Base-by-base conservation (phyloP, 2,329 filamentous ascomycete species). In the Purpureocillium lavendulum region DNA sequence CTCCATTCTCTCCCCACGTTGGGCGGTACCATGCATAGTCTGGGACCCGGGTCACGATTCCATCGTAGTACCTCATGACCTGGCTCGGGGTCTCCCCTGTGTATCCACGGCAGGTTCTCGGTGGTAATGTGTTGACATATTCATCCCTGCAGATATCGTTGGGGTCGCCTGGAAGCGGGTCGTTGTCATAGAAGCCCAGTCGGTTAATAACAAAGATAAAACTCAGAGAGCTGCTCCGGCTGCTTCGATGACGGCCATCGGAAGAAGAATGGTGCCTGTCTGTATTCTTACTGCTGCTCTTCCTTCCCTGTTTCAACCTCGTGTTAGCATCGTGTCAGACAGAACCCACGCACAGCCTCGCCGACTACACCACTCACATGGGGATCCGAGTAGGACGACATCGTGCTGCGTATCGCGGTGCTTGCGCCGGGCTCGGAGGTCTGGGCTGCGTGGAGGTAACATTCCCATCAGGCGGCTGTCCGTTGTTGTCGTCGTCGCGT, bases 191-290 rank as follows among this genome's bases (percentile, higher is more conserved):
- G 16, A 61, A 40, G 2, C 40, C 6, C 4, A 65, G 47, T 31
- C 64, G 57, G 41, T 64, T 65, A 33, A 65, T 52, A 3, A 62
- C 51, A 18, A 69, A 69, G 2, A 67, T 44, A 40, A 68, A 68
- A 28, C 51, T 57, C 2, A 54, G 10, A 26, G 21, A 26, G 21
- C 21, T 26, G 21, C 6, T 26, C 21, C 6, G 21, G 21, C 21
- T 26, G 5, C 6, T 10, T 26, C 21, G 21, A 26, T 26, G 21
- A 26, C 21, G 21, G 5, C 21, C 21, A 10, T 26, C 21, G 6
- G 21, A 26, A 10, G 21, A 26, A 10, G 21, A 26, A 10, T 26
- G 5, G 44, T 18, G 30, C 24, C 35, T 40, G 36, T 36, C 31
- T 30, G 14, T 30, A 24, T 21, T 8, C 29, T 28, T 36, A 35